Conservation (phyloP, 78 protist species). For the Dictyostelium citrinum region DNA sequence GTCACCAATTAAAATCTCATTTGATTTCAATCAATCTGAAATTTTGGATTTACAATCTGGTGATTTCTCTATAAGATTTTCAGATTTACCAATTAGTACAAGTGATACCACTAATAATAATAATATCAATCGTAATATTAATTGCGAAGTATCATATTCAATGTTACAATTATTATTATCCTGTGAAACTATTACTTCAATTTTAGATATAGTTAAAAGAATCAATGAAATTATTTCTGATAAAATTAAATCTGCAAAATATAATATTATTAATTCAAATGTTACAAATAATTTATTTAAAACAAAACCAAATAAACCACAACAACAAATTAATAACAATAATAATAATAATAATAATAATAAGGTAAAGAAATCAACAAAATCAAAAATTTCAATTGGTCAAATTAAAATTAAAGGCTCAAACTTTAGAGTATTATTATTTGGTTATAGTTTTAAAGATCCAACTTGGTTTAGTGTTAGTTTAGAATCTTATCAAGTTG, state of each 20-base stretch:
- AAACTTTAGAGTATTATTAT: slow-evolving; percentile 26
- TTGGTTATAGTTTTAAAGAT: slow-evolving; percentile 67
- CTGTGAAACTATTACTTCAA: slow-evolving; percentile 67
- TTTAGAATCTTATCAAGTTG: slow-evolving; percentile 52
- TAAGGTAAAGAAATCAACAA: background rate
- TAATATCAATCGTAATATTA: background rate
- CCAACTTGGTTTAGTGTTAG: slow-evolving; percentile 67
- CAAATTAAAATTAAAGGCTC: slow-evolving; percentile 62
- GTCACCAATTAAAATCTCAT: slow-evolving; percentile 57
- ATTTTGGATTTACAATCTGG: slow-evolving; percentile 44
- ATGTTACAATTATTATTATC: slow-evolving; percentile 36
- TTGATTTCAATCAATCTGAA: slow-evolving; percentile 69
- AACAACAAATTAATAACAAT: background rate
- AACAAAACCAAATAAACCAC: background rate
- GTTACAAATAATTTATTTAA: background rate
- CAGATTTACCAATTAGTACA: slow-evolving; percentile 35
- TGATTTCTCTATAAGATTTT: slow-evolving; percentile 26
- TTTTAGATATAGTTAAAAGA: slow-evolving; percentile 34
- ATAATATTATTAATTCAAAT: background rate
- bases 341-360: background rate
- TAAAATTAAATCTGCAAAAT: slow-evolving; percentile 33
- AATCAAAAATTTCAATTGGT: slow-evolving; percentile 20
- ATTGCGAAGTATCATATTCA: slow-evolving; percentile 21
- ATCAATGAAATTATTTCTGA: slow-evolving; percentile 49
- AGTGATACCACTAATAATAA: background rate